Percentiles rank a stretch among this genome's conserved stretches.
phyloP scores from a whole-genome alignment of 2,329 filamentous ascomycete genomes.

The Xylariaceae sp. region DNA sequence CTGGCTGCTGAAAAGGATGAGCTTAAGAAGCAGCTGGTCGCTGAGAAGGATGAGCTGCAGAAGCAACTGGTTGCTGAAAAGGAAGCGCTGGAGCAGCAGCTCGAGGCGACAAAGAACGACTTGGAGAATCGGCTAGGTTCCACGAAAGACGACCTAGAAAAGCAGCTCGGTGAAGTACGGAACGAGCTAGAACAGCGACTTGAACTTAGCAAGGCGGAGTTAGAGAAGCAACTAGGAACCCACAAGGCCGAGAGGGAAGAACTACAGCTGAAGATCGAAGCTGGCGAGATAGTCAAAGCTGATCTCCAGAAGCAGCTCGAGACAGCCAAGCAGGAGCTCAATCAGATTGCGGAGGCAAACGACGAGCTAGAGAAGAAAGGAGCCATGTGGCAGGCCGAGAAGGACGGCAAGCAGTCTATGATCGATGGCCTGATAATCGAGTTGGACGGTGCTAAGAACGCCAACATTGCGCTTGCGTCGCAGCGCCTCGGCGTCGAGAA shows the following conservation, averaged over 20 bases:
- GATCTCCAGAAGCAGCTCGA: slow-evolving; percentile 25
- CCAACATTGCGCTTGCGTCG: slow-evolving; percentile 30
- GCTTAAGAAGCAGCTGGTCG: slow-evolving; percentile 19
- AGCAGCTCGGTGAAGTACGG: slow-evolving; percentile 7
- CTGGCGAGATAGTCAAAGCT: slow-evolving; percentile 15
- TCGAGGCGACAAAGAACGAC: slow-evolving; percentile 9
- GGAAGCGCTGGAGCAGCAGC: slow-evolving; percentile 10
- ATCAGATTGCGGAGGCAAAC: slow-evolving; percentile 13
- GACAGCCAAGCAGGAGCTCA: slow-evolving; percentile 25
- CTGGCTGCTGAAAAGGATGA: slow-evolving; percentile 9
- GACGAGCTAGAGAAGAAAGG: slow-evolving; percentile 23
- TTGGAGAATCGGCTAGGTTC: slow-evolving; percentile 17
- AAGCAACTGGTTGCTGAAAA: slow-evolving; percentile 18
- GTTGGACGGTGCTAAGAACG: slow-evolving; percentile 29
- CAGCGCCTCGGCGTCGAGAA: slow-evolving; percentile 25
- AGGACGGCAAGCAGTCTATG: slow-evolving; percentile 27
- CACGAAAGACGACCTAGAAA: slow-evolving; percentile 9
- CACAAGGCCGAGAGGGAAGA: slow-evolving; percentile 19
- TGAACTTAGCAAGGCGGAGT: slow-evolving; percentile 16
- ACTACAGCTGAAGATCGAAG: slow-evolving; percentile 25
- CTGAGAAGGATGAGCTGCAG: slow-evolving; percentile 16
- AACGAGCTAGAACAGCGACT: slow-evolving; percentile 21
- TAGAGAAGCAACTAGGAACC: slow-evolving; percentile 19
- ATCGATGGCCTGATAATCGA: slow-evolving; percentile 28
- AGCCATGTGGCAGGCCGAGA: slow-evolving; percentile 22